Conservation (phyloP, 164 flowering plant species). For the Tinospora cordifolia region DNA sequence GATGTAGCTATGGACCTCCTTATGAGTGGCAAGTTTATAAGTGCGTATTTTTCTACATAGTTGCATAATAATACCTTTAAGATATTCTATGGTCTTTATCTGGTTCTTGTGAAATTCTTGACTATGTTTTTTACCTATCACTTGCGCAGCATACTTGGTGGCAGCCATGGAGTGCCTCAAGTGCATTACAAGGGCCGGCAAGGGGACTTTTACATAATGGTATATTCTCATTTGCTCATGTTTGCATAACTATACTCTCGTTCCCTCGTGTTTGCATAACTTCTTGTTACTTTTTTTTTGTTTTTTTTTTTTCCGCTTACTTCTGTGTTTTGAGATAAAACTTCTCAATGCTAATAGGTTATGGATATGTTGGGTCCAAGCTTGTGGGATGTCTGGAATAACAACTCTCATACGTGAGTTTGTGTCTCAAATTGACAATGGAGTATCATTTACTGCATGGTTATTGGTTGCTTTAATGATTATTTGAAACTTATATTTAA, state of each 20-base stretch:
- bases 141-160: conserved; percentile 79
- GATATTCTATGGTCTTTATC: neutral
- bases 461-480: neutral
- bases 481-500: neutral
- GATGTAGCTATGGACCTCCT: conserved; percentile 83
- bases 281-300: neutral
- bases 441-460: too few species aligned
- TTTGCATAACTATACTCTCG: too few species aligned
- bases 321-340: neutral
- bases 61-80: too few species aligned
- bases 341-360: conserved; percentile 40
- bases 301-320: neutral
- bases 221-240: conserved; percentile 15
- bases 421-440: too few species aligned
- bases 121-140: too few species aligned
- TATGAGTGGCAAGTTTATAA: conserved; percentile 89
- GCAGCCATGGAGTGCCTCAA: conserved; percentile 82
- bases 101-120: conserved; percentile 5
- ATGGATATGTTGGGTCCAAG: conserved; percentile 99
- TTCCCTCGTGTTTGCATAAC: neutral
- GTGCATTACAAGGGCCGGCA: conserved; percentile 81
- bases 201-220: conserved; percentile 84
- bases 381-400: conserved; percentile 96
- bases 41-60: conserved; percentile 34
- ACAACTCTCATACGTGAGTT: conserved; percentile 60